Percentiles rank a stretch among this genome's conserved stretches.
phyloP scores from a whole-genome alignment of 2,329 filamentous ascomycete genomes.

The Sporothrix humicola region DNA sequence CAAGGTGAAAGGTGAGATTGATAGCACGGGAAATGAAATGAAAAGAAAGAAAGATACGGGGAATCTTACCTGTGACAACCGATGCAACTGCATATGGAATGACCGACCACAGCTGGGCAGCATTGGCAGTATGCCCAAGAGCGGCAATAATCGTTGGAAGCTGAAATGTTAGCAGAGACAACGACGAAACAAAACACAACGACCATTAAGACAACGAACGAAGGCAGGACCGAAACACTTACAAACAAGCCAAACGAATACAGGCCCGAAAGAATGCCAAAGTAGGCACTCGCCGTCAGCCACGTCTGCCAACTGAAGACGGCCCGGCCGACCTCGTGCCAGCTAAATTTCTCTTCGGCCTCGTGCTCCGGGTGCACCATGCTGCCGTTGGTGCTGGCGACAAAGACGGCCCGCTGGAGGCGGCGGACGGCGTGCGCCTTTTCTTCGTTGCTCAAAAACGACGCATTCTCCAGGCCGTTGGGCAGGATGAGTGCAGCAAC shows the following conservation, averaged over 20 bases:
- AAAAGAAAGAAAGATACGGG: background rate
- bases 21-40: background rate
- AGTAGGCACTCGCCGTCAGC: slow-evolving; percentile 67
- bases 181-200: background rate
- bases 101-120: slow-evolving; percentile 67
- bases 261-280: slow-evolving; percentile 62
- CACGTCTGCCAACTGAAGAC: slow-evolving; percentile 65
- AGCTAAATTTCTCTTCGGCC: slow-evolving; percentile 56
- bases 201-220: background rate
- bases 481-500: slow-evolving; percentile 61
- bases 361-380: slow-evolving; percentile 35
- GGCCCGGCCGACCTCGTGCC: slow-evolving; percentile 68
- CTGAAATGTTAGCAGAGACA: slow-evolving; percentile 42
- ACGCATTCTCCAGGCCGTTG: slow-evolving; percentile 59
- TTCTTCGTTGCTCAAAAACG: slow-evolving; percentile 60
- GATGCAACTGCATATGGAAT: slow-evolving; percentile 68
- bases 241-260: slow-evolving; percentile 71
- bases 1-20: background rate
- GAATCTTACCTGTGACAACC: slow-evolving; percentile 55
- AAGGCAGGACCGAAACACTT: background rate
- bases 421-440: slow-evolving; percentile 55
- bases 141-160: slow-evolving; percentile 68
- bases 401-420: slow-evolving; percentile 40
- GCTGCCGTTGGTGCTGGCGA: background rate
- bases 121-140: slow-evolving; percentile 59